Evolutionary conservation across 306 rosid genomes (phyloP), one percentile per base, ranked within the genome.

Genomic region (Comarum palustre): DNA sequence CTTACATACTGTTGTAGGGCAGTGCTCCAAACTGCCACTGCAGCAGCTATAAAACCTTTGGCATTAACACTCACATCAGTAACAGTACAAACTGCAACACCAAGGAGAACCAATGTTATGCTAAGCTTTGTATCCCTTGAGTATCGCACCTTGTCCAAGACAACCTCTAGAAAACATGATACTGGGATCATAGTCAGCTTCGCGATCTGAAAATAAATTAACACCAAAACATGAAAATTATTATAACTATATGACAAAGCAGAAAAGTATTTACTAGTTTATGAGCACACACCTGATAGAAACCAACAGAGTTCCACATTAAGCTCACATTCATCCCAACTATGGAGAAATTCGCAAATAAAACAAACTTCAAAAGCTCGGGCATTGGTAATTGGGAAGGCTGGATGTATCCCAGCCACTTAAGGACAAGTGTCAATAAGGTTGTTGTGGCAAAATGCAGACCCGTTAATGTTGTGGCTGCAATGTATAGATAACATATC

Each of bases 291-390:
- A 87, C 96, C 93, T 88, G 96, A 81, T 90, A 90, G 82, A 90
- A 90, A 69, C 97, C 97, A 13, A 90, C 94, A 72, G 97, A 88
- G 82, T 90, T 91, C 94, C 94, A 86, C 97, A 91, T 91, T 68
- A 91, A 82, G 81, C 97, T 91, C 66, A 88, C 89, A 57, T 91
- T 88, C 95, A 91, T 91, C 63, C 97, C 97, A 4, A 88, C 94
- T 25, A 91, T 91, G 36, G 97, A 91, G 77, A 87, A 85, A 78
- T 91, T 91, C 17, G 97, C 92, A 82, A 91, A 87, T 41, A 91
- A 43, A 38, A 88, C 90, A 82, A 84, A 91, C 77, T 81, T 88
- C 78, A 91, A 60, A 71, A 91, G 89, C 61, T 91, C 97, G 0
- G 88, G 69, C 27, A 85, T 12, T 15, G 97, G 97, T 48, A 91